Evolutionary conservation across 345 rosid genomes (phyloP).

Genomic region (Litchi chinensis): DNA sequence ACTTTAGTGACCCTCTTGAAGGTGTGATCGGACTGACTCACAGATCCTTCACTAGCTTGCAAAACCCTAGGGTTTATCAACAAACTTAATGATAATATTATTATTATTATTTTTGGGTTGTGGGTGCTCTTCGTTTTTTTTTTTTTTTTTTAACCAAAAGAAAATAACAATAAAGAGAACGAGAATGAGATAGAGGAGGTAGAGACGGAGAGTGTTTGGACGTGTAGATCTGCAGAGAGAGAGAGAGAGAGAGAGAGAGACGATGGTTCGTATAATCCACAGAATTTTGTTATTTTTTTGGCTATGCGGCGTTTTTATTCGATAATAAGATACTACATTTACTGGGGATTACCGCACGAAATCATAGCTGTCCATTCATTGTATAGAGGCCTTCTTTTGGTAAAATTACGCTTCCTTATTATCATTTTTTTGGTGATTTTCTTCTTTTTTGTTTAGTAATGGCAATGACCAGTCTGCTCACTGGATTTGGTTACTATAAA

Average conservation of each 20-base stretch:
- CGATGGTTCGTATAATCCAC: neutral
- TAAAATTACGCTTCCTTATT: neutral
- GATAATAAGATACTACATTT: neutral
- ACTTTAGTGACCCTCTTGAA: neutral
- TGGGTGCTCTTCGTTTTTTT: neutral
- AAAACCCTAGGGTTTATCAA: constrained; percentile 13
- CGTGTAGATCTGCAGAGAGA: neutral
- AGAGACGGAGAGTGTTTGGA: neutral
- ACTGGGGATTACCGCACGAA: neutral
- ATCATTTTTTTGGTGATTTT: too few species aligned
- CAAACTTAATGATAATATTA: neutral
- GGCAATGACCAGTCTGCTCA: too few species aligned
- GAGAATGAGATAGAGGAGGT: neutral
- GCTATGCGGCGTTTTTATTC: neutral
- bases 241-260: too few species aligned
- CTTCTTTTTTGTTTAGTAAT: too few species aligned
- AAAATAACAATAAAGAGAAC: too few species aligned
- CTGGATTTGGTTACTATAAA: too few species aligned
- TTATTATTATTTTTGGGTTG: neutral
- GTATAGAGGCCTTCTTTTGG: neutral
- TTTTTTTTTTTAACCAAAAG: neutral
- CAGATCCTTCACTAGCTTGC: constrained; percentile 14
- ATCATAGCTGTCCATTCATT: neutral
- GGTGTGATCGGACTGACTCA: neutral
- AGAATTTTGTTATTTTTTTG: neutral